Evolutionary conservation across 331 rosid species (phyloP).

Genomic region (Malus hybrid): DNA sequence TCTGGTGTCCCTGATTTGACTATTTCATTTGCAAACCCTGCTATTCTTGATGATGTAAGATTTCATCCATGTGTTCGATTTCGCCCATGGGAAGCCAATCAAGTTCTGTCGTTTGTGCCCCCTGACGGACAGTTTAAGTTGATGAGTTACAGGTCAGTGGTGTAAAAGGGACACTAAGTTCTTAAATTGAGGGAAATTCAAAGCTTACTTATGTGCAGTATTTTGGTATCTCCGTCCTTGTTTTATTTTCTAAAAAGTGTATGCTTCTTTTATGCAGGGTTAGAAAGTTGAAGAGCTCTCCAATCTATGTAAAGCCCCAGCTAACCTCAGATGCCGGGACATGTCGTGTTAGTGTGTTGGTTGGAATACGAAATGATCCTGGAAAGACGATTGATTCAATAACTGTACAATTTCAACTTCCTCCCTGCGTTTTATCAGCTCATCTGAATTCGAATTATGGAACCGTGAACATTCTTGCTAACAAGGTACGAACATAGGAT

Average conservation of each 20-base stretch:
- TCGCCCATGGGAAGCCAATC: conserved; percentile 88
- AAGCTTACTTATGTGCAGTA: neutral
- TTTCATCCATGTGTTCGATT: conserved; percentile 85
- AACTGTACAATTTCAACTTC: conserved; percentile 66
- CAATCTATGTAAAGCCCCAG: conserved; percentile 90
- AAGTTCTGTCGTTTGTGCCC: conserved; percentile 88
- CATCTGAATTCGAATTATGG: conserved; percentile 81
- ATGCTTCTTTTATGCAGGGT: conserved; percentile 46
- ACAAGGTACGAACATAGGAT: conserved; percentile 47
- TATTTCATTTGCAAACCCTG: conserved; percentile 78
- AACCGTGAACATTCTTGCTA: conserved; percentile 63
- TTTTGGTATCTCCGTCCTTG: neutral
- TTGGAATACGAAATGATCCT: conserved; percentile 77
- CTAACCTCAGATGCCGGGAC: conserved; percentile 71
- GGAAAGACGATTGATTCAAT: conserved; percentile 76
- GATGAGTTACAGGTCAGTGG: conserved; percentile 74
- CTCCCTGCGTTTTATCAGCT: conserved; percentile 70
- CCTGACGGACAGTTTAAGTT: conserved; percentile 95
- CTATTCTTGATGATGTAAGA: conserved; percentile 83
- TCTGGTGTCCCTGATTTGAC: conserved; percentile 89
- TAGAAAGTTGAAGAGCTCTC: conserved; percentile 80
- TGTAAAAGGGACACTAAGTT: neutral
- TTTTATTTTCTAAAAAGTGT: conserved; percentile 4
- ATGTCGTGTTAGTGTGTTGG: conserved; percentile 70
- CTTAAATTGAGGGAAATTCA: neutral